Evolutionary conservation across 257 asterid species (phyloP).

Genomic region (Capsicum pubescens): DNA sequence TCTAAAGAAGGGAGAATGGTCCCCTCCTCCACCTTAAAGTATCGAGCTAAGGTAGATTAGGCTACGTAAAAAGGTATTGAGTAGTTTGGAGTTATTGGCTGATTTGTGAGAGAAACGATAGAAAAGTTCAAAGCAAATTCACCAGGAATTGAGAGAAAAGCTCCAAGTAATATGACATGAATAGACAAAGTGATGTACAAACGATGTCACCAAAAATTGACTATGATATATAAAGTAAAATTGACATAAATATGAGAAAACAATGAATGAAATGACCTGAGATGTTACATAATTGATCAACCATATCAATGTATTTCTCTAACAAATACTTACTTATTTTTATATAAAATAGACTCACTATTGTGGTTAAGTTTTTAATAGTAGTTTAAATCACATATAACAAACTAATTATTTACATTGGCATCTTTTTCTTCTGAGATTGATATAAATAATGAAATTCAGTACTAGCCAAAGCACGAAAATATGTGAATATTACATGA

Average conservation of each 20-base stretch:
- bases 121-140: no score
- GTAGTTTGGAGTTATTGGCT: background rate
- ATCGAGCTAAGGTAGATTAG: no score
- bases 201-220: background rate
- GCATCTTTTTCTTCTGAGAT: no score
- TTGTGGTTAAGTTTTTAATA: background rate
- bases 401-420: no score
- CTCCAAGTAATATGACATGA: background rate
- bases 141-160: background rate
- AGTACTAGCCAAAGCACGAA: background rate
- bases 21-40: no score
- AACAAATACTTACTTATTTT: no score
- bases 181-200: background rate
- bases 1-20: no score
- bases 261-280: background rate
- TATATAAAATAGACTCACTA: no score
- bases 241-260: background rate
- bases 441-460: no score
- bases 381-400: background rate
- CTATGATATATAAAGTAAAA: background rate
- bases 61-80: no score
- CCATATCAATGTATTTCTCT: no score
- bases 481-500: background rate
- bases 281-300: background rate
- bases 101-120: no score